These are phyloP conservation scores for Botrytis fabae DNA, from an alignment of 2,329 filamentous ascomycete genomes.

Conservation along the genomic window DNA sequence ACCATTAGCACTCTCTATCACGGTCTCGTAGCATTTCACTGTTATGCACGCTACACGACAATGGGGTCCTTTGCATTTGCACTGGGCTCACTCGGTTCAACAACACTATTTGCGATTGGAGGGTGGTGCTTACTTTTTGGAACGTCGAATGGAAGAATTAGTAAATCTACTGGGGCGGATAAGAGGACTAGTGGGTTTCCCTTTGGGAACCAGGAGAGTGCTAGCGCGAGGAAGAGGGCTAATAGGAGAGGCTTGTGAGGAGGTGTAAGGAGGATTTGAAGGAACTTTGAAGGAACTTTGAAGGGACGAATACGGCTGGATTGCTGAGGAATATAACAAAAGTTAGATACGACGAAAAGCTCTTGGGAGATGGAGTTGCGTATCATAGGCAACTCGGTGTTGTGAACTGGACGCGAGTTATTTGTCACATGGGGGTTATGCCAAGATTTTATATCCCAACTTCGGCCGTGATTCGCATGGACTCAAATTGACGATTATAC, in stretches of 20 bases:
- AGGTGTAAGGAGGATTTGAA: background rate
- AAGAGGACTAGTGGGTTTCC: conserved; percentile 67
- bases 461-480: background rate
- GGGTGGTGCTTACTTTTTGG: conserved; percentile 56
- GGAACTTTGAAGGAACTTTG: background rate
- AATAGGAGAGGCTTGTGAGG: conserved; percentile 17
- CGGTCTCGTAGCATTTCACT: conserved; percentile 54
- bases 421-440: background rate
- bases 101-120: conserved; percentile 53
- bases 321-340: background rate
- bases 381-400: background rate
- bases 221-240: conserved; percentile 36
- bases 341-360: background rate
- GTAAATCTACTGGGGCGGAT: conserved; percentile 63
- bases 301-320: background rate
- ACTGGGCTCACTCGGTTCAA: conserved; percentile 52
- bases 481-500: background rate
- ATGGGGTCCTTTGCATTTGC: conserved; percentile 53
- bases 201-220: conserved; percentile 57
- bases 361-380: background rate
- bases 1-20: conserved; percentile 61
- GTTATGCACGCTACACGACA: conserved; percentile 58
- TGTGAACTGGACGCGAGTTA: background rate
- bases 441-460: background rate
- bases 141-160: conserved; percentile 56